Percentiles rank a stretch among this genome's conserved stretches.
Evolutionary conservation across 2,329 filamentous ascomycete genomes (phyloP).

Genomic region (Leptographium radiaticola): DNA sequence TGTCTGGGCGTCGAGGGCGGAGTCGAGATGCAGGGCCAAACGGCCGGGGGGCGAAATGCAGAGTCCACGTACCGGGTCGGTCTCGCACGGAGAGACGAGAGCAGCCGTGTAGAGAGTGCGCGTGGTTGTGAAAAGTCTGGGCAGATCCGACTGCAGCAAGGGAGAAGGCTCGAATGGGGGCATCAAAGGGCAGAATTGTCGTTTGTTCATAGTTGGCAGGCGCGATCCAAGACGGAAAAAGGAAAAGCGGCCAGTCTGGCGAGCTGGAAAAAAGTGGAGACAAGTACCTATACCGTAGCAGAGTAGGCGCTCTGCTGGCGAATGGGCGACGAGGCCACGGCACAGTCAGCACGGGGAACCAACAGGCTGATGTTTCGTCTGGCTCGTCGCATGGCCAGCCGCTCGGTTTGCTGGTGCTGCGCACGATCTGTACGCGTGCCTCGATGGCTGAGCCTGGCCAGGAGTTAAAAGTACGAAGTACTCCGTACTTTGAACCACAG

Average conservation of each 20-base stretch:
- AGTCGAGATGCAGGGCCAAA: background rate
- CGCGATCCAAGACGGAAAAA: slow-evolving; percentile 2
- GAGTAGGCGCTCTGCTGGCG: background rate
- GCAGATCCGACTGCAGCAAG: background rate
- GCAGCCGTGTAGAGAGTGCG: background rate
- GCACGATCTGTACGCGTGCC: too few species aligned
- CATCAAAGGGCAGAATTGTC: background rate
- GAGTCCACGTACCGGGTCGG: background rate
- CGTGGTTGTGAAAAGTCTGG: background rate
- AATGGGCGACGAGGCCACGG: background rate
- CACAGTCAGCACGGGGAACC: too few species aligned
- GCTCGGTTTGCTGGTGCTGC: too few species aligned
- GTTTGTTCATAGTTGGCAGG: slow-evolving; percentile 1
- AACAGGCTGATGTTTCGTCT: too few species aligned
- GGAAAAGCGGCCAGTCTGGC: slow-evolving; percentile 2
- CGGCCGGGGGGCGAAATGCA: background rate
- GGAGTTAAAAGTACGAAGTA: too few species aligned
- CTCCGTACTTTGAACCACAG: too few species aligned
- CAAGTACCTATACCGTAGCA: background rate
- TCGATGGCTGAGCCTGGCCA: too few species aligned
- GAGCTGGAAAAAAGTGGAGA: slow-evolving; percentile 1
- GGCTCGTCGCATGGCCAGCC: too few species aligned
- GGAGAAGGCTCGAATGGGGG: background rate
- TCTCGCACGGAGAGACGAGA: background rate
- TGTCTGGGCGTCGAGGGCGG: background rate